Conservation (phyloP, 352 stramenopile species). For the Phytophthora syringae region DNA sequence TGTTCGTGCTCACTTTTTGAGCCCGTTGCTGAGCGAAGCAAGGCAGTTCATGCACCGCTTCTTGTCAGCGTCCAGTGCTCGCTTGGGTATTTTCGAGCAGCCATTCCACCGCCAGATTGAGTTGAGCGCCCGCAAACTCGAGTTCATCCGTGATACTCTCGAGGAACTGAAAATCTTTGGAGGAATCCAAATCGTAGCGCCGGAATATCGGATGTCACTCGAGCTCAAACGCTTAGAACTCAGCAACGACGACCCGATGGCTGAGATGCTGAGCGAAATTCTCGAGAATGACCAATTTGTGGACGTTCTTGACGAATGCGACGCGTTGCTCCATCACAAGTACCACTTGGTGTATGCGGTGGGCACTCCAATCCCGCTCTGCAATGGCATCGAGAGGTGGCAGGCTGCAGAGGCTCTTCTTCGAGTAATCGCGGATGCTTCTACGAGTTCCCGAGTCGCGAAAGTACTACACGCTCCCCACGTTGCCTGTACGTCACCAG, state of each 20-base stretch:
- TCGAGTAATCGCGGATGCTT: constrained; percentile 21
- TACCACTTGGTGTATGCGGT: constrained; percentile 92
- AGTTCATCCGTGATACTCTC: constrained; percentile 44
- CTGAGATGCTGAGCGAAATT: constrained; percentile 43
- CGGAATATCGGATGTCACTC: constrained; percentile 89
- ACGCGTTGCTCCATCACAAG: constrained; percentile 87
- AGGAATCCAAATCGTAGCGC: constrained; percentile 76
- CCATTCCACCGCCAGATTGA: constrained; percentile 75
- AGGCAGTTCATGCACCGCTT: constrained; percentile 68
- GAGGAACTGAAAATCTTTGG: constrained; percentile 44
- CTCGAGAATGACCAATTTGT: constrained; percentile 58
- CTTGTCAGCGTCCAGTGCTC: constrained; percentile 51
- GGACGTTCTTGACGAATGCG: constrained; percentile 90
- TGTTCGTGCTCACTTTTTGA: constrained; percentile 70
- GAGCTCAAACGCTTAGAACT: constrained; percentile 74
- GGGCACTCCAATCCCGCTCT: constrained; percentile 52
- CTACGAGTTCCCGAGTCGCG: constrained; percentile 17
- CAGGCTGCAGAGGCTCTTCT: constrained; percentile 60
- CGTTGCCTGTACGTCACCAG: constrained; percentile 36
- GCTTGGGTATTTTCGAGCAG: constrained; percentile 58
- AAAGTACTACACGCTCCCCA: constrained; percentile 52
- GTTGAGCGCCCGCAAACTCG: constrained; percentile 32
- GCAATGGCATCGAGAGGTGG: constrained; percentile 58
- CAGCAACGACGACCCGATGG: background rate
- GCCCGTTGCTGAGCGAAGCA: constrained; percentile 66